A percentile compares a stretch with the other conserved stretches of the same genome.
Conservation (phyloP, 768 basidiomycete species). For the Tricholoma terreum region DNA sequence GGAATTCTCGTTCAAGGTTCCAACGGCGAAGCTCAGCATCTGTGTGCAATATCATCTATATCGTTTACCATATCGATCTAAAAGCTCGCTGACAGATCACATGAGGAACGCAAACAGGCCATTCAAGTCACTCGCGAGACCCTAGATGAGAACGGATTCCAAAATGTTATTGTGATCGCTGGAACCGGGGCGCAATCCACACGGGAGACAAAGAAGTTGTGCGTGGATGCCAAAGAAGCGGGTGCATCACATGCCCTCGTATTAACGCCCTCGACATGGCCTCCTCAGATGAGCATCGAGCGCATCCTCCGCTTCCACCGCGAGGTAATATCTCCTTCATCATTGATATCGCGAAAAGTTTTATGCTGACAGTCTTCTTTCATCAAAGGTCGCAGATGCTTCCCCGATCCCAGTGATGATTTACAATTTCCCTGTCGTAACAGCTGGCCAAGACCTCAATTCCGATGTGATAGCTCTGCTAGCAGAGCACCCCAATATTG, state of each 20-base stretch:
- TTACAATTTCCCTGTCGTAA: slow-evolving; percentile 84
- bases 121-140: slow-evolving; percentile 67
- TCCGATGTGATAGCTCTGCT: slow-evolving; percentile 71
- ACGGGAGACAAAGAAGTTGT: slow-evolving; percentile 67
- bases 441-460: slow-evolving; percentile 80
- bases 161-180: slow-evolving; percentile 67
- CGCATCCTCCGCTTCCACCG: slow-evolving; percentile 66
- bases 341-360: neutral
- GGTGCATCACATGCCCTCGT: slow-evolving; percentile 83
- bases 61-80: neutral
- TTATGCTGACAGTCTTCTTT: slow-evolving; percentile 6
- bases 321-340: slow-evolving; percentile 38
- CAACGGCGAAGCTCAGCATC: slow-evolving; percentile 75
- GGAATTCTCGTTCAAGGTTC: slow-evolving; percentile 73
- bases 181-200: slow-evolving; percentile 84
- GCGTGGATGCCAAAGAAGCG: slow-evolving; percentile 70
- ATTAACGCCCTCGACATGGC: slow-evolving; percentile 71
- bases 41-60: slow-evolving; percentile 34
- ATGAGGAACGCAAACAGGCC: slow-evolving; percentile 62
- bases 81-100: slow-evolving; percentile 36
- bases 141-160: slow-evolving; percentile 68
- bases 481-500: slow-evolving; percentile 78
- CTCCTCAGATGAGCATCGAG: slow-evolving; percentile 57
- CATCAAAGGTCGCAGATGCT: slow-evolving; percentile 56
- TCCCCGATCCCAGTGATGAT: slow-evolving; percentile 73